These are phyloP conservation scores for Oryza australiensis DNA, from an alignment of 176 grass and related monocot species.

Conservation along the genomic window DNA sequence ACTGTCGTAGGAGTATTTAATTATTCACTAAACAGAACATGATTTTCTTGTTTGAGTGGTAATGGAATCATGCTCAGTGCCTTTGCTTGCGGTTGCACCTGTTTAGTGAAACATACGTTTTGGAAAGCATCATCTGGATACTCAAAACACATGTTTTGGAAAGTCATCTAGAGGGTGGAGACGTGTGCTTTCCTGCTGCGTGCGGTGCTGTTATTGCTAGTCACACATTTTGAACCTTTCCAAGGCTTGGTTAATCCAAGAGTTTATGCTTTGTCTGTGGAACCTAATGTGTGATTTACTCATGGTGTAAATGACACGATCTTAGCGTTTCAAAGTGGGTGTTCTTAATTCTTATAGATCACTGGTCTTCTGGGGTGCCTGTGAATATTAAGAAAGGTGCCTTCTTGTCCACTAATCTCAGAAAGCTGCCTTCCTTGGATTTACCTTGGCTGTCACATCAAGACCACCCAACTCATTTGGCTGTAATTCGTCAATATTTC, in stretches of 20 bases:
- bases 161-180: conserved; percentile 1
- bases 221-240: conserved; percentile 44
- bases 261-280: not conserved
- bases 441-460: conserved; percentile 22
- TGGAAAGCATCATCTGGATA: conserved; percentile 13
- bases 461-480: not conserved
- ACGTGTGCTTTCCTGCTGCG: conserved; percentile 5
- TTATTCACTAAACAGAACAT: not conserved
- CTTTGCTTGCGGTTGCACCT: conserved; percentile 23
- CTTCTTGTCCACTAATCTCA: conserved; percentile 21
- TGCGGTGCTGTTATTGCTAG: conserved; percentile 8
- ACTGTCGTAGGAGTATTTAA: not conserved
- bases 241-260: conserved; percentile 21
- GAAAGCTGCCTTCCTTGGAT: conserved; percentile 34
- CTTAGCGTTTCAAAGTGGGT: conserved; percentile 1
- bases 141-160: conserved; percentile 13
- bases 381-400: not conserved
- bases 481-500: not conserved
- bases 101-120: conserved; percentile 20
- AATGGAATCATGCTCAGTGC: conserved; percentile 2
- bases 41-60: conserved; percentile 17
- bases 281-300: conserved; percentile 16
- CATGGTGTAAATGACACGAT: conserved; percentile 2
- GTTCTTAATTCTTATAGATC: not conserved
- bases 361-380: not conserved